A percentile compares a stretch with the other conserved stretches of the same genome.
Evolutionary conservation across 2,329 filamentous ascomycete species (phyloP).

Genomic region (Diaporthe nobilis): DNA sequence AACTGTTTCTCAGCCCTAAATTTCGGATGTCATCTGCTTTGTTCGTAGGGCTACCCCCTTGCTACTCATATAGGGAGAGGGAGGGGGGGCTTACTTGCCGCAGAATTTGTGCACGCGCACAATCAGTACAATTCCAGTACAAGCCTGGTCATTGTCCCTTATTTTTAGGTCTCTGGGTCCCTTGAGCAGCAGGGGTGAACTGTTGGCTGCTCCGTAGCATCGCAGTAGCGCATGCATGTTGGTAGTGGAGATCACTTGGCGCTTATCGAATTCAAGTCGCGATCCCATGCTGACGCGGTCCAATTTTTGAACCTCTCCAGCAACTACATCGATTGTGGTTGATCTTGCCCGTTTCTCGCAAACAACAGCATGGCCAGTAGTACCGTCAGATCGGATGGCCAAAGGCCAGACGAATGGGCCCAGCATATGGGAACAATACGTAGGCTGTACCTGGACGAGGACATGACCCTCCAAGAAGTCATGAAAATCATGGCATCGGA

Average conservation of each 20-base stretch:
- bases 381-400: background rate
- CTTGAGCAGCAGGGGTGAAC: background rate
- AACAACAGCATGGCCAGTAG: background rate
- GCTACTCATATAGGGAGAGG: no score
- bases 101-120: background rate
- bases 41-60: background rate
- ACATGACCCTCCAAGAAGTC: constrained; percentile 30
- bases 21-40: background rate
- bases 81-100: no score
- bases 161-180: background rate
- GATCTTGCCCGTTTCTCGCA: no score
- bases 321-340: background rate
- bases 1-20: background rate
- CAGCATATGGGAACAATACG: constrained; percentile 24
- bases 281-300: background rate
- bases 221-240: background rate
- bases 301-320: background rate
- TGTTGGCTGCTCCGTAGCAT: background rate
- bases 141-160: no score
- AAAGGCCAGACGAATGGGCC: background rate
- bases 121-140: background rate
- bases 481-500: constrained; percentile 29
- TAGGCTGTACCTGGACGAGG: constrained; percentile 32
- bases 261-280: background rate
- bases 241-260: background rate